phyloP scores from a whole-genome alignment of 805 yeast species.

The Saccharomycopsis capsularis region DNA sequence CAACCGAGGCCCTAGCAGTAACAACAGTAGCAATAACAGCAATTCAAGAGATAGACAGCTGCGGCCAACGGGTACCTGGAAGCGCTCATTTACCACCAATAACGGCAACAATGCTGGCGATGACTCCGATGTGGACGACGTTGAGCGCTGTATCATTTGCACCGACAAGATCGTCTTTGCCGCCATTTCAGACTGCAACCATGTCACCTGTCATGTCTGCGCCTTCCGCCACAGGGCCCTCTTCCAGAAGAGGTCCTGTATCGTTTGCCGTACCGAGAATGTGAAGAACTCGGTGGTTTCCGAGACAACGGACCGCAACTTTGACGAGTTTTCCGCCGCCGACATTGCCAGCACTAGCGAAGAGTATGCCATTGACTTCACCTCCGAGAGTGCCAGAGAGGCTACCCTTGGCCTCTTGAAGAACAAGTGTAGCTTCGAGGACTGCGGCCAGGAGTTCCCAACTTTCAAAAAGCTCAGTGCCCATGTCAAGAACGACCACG shows the following conservation, averaged over 20 bases:
- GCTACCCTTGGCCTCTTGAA: slow-evolving; percentile 47
- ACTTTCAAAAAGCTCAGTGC: slow-evolving; percentile 52
- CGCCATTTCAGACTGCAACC: slow-evolving; percentile 78
- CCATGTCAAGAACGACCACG: slow-evolving; percentile 63
- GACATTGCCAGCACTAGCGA: slow-evolving; percentile 34
- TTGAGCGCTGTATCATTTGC: slow-evolving; percentile 69
- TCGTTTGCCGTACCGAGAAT: slow-evolving; percentile 59
- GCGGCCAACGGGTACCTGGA: slow-evolving; percentile 20
- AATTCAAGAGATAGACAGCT: neutral
- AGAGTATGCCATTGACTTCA: slow-evolving; percentile 31
- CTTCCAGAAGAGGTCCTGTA: slow-evolving; percentile 65
- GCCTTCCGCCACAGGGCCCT: slow-evolving; percentile 76
- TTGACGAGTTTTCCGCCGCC: slow-evolving; percentile 30
- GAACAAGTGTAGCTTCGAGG: slow-evolving; percentile 45
- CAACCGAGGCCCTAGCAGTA: neutral
- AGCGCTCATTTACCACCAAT: slow-evolving; percentile 18
- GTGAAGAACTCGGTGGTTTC: slow-evolving; percentile 48
- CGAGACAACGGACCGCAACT: slow-evolving; percentile 35
- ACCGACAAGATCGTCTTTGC: slow-evolving; percentile 60
- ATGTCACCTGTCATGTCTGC: slow-evolving; percentile 77
- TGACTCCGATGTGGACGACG: slow-evolving; percentile 31
- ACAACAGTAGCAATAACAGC: neutral
- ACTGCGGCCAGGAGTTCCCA: slow-evolving; percentile 34
- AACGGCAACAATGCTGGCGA: slow-evolving; percentile 5
- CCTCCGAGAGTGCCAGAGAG: slow-evolving; percentile 36